These are phyloP conservation scores for Barnettozyma sp. DNA, from an alignment of 805 yeast species.

Conservation along the genomic window DNA sequence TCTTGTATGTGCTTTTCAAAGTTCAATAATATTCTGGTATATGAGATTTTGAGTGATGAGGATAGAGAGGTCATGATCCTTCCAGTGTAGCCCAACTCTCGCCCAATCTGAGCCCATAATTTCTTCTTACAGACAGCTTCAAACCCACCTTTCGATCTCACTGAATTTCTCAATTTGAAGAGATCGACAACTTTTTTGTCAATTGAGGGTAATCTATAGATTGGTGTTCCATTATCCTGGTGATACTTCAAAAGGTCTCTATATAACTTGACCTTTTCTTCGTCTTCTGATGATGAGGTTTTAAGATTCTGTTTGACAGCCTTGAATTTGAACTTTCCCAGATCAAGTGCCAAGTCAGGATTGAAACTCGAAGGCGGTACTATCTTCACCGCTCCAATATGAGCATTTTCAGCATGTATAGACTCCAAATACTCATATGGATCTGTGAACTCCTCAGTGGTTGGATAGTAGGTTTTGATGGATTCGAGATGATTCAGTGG, in stretches of 20 bases:
- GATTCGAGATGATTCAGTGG: neutral
- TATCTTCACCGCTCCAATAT: constrained; percentile 61
- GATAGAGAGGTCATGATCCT: constrained; percentile 65
- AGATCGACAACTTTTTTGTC: constrained; percentile 63
- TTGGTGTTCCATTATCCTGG: constrained; percentile 21
- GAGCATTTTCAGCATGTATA: constrained; percentile 35
- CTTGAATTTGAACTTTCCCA: constrained; percentile 45
- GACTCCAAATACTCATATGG: constrained; percentile 50
- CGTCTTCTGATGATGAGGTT: constrained; percentile 33
- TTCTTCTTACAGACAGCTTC: constrained; percentile 54
- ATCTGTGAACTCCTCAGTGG: constrained; percentile 44
- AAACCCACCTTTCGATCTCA: constrained; percentile 61
- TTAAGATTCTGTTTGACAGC: constrained; percentile 43
- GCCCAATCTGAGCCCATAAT: constrained; percentile 77
- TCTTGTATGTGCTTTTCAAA: constrained; percentile 23
- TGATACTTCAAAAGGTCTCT: constrained; percentile 39
- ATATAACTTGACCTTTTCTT: constrained; percentile 42
- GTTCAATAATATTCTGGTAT: constrained; percentile 36
- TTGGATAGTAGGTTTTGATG: constrained; percentile 26
- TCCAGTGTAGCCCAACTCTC: constrained; percentile 73
- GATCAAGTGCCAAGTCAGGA: constrained; percentile 30
- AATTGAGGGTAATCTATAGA: constrained; percentile 52
- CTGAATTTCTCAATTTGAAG: constrained; percentile 50
- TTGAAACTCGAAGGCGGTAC: constrained; percentile 43
- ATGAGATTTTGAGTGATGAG: constrained; percentile 56